These are phyloP conservation scores for Alternaria arborescens DNA, from an alignment of 2,329 filamentous ascomycete genomes.

Conservation along the genomic window DNA sequence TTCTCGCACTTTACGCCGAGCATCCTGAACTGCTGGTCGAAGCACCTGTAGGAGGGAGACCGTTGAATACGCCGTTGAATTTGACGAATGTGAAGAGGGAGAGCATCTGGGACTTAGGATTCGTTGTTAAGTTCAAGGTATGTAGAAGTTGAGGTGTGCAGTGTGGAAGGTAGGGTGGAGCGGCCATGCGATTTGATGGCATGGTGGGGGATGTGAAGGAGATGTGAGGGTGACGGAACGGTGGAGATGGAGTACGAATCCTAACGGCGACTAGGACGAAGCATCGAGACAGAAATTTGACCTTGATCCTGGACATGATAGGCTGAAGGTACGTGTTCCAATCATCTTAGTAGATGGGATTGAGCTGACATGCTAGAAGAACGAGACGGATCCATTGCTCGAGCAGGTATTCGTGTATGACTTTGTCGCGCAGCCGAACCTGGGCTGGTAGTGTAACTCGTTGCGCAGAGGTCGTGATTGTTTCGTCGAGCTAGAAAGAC, in stretches of 20 bases:
- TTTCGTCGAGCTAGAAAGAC: no score
- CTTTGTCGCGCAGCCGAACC: constrained; percentile 33
- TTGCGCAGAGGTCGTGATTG: no score
- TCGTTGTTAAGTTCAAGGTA: constrained; percentile 39
- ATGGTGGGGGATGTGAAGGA: not conserved
- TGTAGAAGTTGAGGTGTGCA: not conserved
- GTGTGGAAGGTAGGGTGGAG: not conserved
- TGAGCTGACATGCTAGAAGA: constrained; percentile 12
- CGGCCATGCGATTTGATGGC: no score
- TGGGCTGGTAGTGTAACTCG: constrained; percentile 28
- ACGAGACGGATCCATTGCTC: constrained; percentile 39
- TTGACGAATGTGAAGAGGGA: constrained; percentile 36
- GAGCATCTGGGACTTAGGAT: constrained; percentile 36
- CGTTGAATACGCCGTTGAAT: constrained; percentile 31
- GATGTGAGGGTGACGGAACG: not conserved
- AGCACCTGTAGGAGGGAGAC: constrained; percentile 29
- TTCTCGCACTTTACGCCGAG: constrained; percentile 32
- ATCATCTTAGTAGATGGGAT: not conserved
- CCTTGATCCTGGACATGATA: constrained; percentile 32
- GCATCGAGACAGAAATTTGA: constrained; percentile 34
- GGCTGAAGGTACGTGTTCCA: constrained; percentile 28
- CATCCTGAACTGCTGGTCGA: constrained; percentile 26
- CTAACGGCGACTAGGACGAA: constrained; percentile 22
- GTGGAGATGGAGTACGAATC: not conserved
- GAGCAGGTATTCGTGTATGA: constrained; percentile 41